Evolutionary conservation across 2,329 filamentous ascomycete genomes (phyloP), one percentile per base, ranked within the genome.

Genomic region (Harringtonia aguacate): DNA sequence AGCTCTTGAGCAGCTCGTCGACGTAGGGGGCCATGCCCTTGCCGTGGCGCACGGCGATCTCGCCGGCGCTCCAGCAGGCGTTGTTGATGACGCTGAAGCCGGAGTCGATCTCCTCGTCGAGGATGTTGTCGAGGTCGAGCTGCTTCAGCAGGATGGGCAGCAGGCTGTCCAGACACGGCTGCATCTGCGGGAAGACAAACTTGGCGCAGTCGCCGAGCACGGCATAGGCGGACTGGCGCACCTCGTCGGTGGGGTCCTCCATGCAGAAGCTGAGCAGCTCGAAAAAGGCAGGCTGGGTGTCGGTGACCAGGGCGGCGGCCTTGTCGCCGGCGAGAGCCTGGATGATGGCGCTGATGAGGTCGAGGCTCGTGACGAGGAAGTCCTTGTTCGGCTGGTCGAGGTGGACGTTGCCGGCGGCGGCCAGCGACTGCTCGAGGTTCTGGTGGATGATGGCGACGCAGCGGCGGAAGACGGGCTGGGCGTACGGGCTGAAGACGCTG

Each of bases 51-150:
- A 95, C 80, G 15, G 88, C 79, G 49, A 97, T 92, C 67, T 98
- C 92, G 35, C 92, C 92, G 21, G 81, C 81, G 8, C 89, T 94
- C 92, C 92, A 98, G 66, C 90, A 97, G 20, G 92, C 90, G 59
- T 98, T 98, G 73, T 97, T 98, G 47, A 97, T 81, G 27, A 97
- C 89, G 48, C 88, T 87, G 61, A 95, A 95, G 14, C 81, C 82
- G 17, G 78, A 84, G 50, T 94, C 86, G 38, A 87, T 79, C 48
- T 88, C 84, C 53, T 94, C 86, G 48, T 89, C 84, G 17, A 79
- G 64, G 41, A 88, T 75, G 44, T 72, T 73, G 48, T 88, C 83
- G 52, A 95, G 69, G 52, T 97, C 89, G 24, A 98, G 77, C 59
- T 97, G 89, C 55, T 80, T 78, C 50, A 95, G 75, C n/a, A 95